Evolutionary conservation across 2,329 filamentous ascomycete genomes (phyloP), one percentile per base, ranked within the genome.

Genomic region (Ramularia collo-cygni): DNA sequence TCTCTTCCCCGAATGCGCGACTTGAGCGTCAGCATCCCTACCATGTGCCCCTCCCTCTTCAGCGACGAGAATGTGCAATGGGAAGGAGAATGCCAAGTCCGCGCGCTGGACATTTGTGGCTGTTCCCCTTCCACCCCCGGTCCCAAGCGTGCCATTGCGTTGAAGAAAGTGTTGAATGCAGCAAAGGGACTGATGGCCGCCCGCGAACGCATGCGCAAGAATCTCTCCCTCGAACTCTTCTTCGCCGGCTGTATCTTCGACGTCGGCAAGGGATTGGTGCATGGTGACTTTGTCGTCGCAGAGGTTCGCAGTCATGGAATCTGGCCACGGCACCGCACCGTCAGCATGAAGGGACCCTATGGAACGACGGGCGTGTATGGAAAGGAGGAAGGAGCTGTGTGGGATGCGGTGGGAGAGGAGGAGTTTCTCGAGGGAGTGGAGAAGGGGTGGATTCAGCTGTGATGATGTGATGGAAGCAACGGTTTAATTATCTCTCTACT

Each of bases 241-340:
- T 72, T 71, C 51, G 67, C 66, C 2, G 68, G 69, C 43, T 69
- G 64, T 57, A 72, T 73, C 48, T 73, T 73, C 53, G 67, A 71
- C 42, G 69, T 69, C 0, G 63, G 62, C 33, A 63, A 64, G 45
- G 50, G 56, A 12, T 53, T 66, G 9, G 69, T 72, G 8, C 69
- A 73, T 37, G 69, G 69, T 35, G 69, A 71, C 41, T 71, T 73
- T 46, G 58, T 65, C 16, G 51, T 69, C 10, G 63, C 67, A 2
- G 62, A 68, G 44, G 51, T 69, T 8, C 52, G 58, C 1, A 65
- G 64, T 1, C 51, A 57, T 13, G 66, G 66, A 10, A 40, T 54
- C 7, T 72, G 68, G 67, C 68, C 67, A 2, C 27, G 53, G 52
- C 13, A 50, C 8, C 48, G 54, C 8, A 56, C 61, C 43, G 57